Conservation (phyloP, 1,284 basidiomycete genomes). For the Austropuccinia psidii region DNA sequence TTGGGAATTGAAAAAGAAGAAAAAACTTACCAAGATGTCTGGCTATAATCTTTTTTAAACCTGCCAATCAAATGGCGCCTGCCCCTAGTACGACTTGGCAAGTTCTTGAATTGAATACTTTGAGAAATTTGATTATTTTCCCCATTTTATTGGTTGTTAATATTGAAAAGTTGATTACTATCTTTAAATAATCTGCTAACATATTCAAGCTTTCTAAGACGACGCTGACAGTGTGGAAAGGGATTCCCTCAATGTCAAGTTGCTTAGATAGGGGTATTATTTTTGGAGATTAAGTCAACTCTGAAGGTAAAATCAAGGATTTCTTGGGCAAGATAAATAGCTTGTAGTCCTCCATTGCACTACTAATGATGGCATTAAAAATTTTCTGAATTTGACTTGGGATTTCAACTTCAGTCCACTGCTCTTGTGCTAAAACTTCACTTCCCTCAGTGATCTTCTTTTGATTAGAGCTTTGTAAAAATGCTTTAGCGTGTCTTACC, state of each 20-base stretch:
- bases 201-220: slow-evolving; percentile 69
- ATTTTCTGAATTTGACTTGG: slow-evolving; percentile 59
- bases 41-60: slow-evolving; percentile 95
- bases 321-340: slow-evolving; percentile 54
- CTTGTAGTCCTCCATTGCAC: slow-evolving; percentile 70
- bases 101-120: slow-evolving; percentile 92
- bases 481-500: slow-evolving; percentile 73
- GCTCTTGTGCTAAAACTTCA: slow-evolving; percentile 82
- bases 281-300: slow-evolving; percentile 29
- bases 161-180: slow-evolving; percentile 78
- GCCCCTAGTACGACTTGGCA: slow-evolving; percentile 97
- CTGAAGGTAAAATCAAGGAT: slow-evolving; percentile 34
- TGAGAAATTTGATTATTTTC: slow-evolving; percentile 87
- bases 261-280: slow-evolving; percentile 56
- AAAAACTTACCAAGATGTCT: slow-evolving; percentile 73
- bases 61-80: slow-evolving; percentile 94
- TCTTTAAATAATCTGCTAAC: slow-evolving; percentile 73
- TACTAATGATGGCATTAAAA: slow-evolving; percentile 67
- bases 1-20: background rate
- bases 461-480: slow-evolving; percentile 78
- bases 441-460: slow-evolving; percentile 71
- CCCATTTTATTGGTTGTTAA: slow-evolving; percentile 90
- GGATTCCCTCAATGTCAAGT: slow-evolving; percentile 71
- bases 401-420: slow-evolving; percentile 76
- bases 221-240: slow-evolving; percentile 77